These are phyloP conservation scores for Diaporthe sp. DNA, from an alignment of 2,329 filamentous ascomycete species.

Conservation along the genomic window DNA sequence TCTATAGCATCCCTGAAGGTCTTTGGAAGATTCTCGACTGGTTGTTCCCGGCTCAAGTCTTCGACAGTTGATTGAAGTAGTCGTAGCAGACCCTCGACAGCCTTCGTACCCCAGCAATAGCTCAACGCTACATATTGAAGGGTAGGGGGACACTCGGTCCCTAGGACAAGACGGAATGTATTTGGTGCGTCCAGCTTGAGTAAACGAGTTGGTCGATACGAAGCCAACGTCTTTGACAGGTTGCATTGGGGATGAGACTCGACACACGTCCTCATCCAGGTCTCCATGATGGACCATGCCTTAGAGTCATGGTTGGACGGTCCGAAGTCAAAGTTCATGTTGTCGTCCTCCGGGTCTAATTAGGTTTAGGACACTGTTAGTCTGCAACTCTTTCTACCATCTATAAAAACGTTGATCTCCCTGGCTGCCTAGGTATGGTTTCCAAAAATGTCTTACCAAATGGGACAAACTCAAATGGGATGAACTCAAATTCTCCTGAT, in stretches of 20 bases:
- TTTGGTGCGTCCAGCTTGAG: neutral
- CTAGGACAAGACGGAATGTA: neutral
- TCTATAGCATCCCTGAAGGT: slow-evolving; percentile 10
- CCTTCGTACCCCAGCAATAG: slow-evolving; percentile 7
- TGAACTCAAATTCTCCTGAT: neutral
- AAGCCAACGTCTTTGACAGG: neutral
- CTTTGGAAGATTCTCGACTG: neutral
- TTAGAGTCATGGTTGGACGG: neutral
- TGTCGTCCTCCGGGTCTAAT: neutral
- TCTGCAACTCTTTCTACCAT: neutral
- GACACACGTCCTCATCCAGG: neutral
- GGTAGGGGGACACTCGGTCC: neutral
- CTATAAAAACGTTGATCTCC: neutral
- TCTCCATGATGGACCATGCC: neutral
- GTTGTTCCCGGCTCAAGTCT: neutral
- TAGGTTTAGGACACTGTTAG: neutral
- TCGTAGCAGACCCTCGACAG: neutral
- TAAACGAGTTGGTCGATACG: neutral
- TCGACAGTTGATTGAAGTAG: neutral
- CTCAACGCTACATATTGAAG: neutral
- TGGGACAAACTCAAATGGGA: neutral
- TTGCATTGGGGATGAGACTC: neutral
- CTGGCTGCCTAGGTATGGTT: neutral
- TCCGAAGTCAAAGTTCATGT: neutral
- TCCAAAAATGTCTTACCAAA: neutral